Percentiles rank a stretch among this genome's conserved stretches.
Evolutionary conservation across 768 basidiomycete species (phyloP).

Genomic region (Boletus reticulatus): DNA sequence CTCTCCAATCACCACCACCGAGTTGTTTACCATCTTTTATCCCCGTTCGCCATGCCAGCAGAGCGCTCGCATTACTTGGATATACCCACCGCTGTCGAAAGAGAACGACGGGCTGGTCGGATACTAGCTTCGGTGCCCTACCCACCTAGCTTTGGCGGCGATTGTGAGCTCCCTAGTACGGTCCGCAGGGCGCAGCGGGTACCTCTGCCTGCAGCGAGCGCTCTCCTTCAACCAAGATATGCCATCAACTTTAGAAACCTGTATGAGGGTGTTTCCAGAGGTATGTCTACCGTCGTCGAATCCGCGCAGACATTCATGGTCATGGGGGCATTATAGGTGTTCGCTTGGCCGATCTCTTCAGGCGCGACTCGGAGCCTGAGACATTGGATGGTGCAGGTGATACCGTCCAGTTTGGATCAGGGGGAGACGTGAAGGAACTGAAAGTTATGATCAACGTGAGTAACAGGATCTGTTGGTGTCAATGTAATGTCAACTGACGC

Average conservation of each 20-base stretch:
- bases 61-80: neutral
- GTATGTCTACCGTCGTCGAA: neutral
- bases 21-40: neutral
- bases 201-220: neutral
- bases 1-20: neutral
- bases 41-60: neutral
- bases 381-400: neutral
- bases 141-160: too few species aligned
- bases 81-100: neutral
- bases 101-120: too few species aligned
- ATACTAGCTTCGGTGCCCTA: too few species aligned
- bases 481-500: neutral
- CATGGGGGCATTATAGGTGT: neutral
- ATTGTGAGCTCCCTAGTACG: too few species aligned
- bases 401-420: neutral
- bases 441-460: neutral
- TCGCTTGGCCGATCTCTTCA: neutral
- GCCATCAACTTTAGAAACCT: neutral
- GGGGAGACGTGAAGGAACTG: neutral
- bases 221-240: neutral
- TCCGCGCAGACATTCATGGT: neutral
- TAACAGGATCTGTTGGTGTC: neutral
- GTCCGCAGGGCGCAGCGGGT: neutral
- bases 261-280: neutral
- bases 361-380: neutral